Evolutionary conservation across 176 grass and related monocot species (phyloP).

Genomic region (Cenchrus fungigraminus): DNA sequence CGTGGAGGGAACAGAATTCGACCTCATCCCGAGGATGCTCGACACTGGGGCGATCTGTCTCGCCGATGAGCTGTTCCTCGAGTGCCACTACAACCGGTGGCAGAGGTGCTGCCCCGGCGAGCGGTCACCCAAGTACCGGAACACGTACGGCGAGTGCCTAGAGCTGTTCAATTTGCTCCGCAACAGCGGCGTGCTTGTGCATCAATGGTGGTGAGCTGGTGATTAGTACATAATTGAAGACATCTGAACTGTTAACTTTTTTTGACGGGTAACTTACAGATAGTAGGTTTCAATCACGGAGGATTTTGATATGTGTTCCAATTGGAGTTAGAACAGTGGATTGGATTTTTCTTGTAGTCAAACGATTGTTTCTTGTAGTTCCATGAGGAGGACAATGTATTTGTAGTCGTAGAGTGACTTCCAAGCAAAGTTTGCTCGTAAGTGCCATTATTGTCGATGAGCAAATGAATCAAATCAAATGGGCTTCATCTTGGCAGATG

Average conservation of each 20-base stretch:
- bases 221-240: neutral
- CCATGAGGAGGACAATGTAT: neutral
- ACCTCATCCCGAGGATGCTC: slow-evolving; percentile 61
- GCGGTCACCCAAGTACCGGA: slow-evolving; percentile 73
- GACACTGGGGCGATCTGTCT: slow-evolving; percentile 62
- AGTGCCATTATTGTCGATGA: neutral
- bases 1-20: slow-evolving; percentile 81
- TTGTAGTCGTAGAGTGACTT: neutral
- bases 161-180: slow-evolving; percentile 62
- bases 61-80: slow-evolving; percentile 77
- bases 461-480: neutral
- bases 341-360: neutral
- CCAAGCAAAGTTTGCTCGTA: neutral
- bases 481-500: no score
- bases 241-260: neutral
- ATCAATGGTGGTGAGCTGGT: slow-evolving; percentile 73
- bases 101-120: slow-evolving; percentile 73
- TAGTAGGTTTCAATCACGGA: neutral
- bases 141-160: slow-evolving; percentile 68
- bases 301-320: neutral
- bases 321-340: slow-evolving; percentile 4
- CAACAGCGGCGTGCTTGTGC: slow-evolving; percentile 73
- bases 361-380: slow-evolving; percentile 21
- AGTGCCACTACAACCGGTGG: slow-evolving; percentile 93
- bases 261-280: neutral